Base-by-base conservation (phyloP, 1,139 yeast species). In the Blastobotrys aristatus region DNA sequence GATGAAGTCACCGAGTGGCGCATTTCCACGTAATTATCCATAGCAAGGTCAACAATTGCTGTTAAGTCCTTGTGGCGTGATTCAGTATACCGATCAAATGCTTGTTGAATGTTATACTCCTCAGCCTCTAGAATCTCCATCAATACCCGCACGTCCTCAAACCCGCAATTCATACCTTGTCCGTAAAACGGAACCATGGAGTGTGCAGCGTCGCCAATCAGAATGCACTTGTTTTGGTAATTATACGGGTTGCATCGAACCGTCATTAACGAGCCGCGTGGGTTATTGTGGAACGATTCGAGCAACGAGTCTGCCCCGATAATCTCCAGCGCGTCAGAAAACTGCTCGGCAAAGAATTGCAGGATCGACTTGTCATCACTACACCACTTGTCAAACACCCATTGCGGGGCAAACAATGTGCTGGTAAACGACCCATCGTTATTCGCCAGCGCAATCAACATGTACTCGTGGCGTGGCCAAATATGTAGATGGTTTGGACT, bases 131-230 rank as follows among this genome's bases (percentile, higher is more conserved):
- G 62, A 14, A 80, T 64, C 36, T 75, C 73, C 70, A 84, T 69
- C 48, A 90, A 69, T 1, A 82, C 78, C 45, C 82, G 72, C 11
- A 89, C 89, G 59, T 90, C 97, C 65, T 90, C 97, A 62, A 90
- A 84, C 1, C 97, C 97, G 62, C 96, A 87, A 64, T 90, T 90
- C 94, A 90, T 84, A 2, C 97, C 97, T 64, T 90, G 97, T 6
- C 97, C 97, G 60, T 89, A 90, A 63, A 90, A 90, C 13, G 97
- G 97, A 3, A 90, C 97, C 96, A 89, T 89, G 14, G 94, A 82
- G 65, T 90, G 97, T 0, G 97, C 95, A 1, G 97, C 96, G 65
- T 90, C 97, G 3, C 97, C 97, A 31, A 90, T 70, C 4, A 90
- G 69, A 13, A 90, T 70, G 14, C 82, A 82, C 50, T 77, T 76